phyloP scores from a whole-genome alignment of 129 eudicot species.

The Lactuca saligna region DNA sequence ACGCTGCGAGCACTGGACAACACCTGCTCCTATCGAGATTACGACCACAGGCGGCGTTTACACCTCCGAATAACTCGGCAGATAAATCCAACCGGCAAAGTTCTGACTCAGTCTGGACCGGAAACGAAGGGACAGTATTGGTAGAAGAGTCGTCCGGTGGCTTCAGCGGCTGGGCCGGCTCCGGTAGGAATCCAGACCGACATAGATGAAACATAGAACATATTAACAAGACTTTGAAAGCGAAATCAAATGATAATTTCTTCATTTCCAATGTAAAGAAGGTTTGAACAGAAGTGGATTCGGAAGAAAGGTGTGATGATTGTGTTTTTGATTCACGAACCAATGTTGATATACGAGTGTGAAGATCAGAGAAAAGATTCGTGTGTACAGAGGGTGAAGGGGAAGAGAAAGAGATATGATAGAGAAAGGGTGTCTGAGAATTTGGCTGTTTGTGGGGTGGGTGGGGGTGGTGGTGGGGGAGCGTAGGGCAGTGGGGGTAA shows the following conservation, averaged over 20 bases:
- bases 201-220: conserved; percentile 8
- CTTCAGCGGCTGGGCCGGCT: conserved; percentile 73
- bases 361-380: conserved; percentile 25
- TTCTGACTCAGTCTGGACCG: conserved; percentile 66
- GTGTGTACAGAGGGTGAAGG: conserved; percentile 14
- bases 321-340: neutral
- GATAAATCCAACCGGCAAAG: conserved; percentile 80
- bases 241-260: conserved; percentile 8
- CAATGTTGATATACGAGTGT: neutral
- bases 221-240: neutral
- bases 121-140: conserved; percentile 85
- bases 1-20: conserved; percentile 96
- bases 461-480: conserved; percentile 29
- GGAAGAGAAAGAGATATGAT: conserved; percentile 12
- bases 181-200: conserved; percentile 47
- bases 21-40: conserved; percentile 89
- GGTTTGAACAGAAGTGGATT: neutral
- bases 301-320: conserved; percentile 21
- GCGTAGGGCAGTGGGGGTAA: conserved; percentile 9
- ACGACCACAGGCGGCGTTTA: conserved; percentile 81
- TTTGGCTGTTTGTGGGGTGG: conserved; percentile 53
- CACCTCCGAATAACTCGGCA: conserved; percentile 87
- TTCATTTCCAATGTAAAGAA: conserved; percentile 18
- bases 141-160: conserved; percentile 51
- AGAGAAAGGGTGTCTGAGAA: conserved; percentile 44